Evolutionary conservation across 768 basidiomycete species (phyloP), one percentile per base, ranked within the genome.

Genomic region (Boletus tylopilopsis): DNA sequence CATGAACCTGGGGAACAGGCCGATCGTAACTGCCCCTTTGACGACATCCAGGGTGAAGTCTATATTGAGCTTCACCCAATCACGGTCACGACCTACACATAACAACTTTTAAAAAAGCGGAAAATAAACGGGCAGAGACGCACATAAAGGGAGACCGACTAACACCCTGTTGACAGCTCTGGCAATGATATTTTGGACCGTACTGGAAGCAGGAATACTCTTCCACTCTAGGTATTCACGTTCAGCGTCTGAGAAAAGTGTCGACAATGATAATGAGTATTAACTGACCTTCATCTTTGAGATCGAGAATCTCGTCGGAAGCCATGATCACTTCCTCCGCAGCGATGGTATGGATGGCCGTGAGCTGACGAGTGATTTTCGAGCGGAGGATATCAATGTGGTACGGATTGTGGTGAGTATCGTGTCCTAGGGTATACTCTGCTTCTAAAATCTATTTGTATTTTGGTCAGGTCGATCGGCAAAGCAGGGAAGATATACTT

Each of bases 251-350:
- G n/a, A n/a, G n/a, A 30, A 30, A 33, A 33, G 32, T 13, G 16
- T 13, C 6, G 32, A 13, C 16, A 10, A 5, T 3, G 1, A 5
- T 11, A 33, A 12, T 33, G 5, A 13, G 2, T 8, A 3, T 25
- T 6, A 16, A 15, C 40, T 49, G 21, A 64, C 62, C 63, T 19
- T 62, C 18, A 8, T 45, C 58, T 16, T 24, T 43, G 18, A 57
- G 47, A 16, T 51, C 33, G 10, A 81, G 62, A 33, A 64, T 51
- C 6, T 74, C 75, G 2, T 63, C 57, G 45, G 78, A 73, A 0
- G 79, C 67, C 0, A 58, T 47, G 2, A 56, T 41, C 13, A 80
- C 62, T 54, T 83, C 81, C 24, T 77, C 72, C 6, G 62, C 67
- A 8, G 81, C 56, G 23, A 72, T 69, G 0, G 70, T 62, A 50